Conservation (phyloP, 306 rosid species). For the Trichosanthes cucumerina region DNA sequence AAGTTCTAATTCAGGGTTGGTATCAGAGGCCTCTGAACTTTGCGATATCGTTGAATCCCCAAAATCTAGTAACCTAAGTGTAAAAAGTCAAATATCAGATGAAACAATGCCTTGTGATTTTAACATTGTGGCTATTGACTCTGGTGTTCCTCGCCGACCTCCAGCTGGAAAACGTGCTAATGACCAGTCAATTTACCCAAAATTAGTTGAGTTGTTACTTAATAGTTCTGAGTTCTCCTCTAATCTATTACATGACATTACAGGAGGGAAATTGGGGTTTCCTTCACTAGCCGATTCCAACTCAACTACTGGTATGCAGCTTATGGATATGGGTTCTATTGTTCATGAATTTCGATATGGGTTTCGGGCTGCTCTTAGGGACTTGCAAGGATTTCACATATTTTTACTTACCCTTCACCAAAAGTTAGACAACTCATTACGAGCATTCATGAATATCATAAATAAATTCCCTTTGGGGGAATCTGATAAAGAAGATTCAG, state of each 20-base stretch:
- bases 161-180: slow-evolving; percentile 92
- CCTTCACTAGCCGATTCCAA: slow-evolving; percentile 32
- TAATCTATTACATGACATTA: slow-evolving; percentile 58
- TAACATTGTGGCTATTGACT: slow-evolving; percentile 67
- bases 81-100: slow-evolving; percentile 32
- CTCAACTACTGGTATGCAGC: slow-evolving; percentile 24
- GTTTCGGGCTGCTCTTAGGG: slow-evolving; percentile 81
- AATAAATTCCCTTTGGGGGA: slow-evolving; percentile 58
- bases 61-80: slow-evolving; percentile 33
- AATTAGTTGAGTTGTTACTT: slow-evolving; percentile 74
- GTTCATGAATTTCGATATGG: slow-evolving; percentile 65
- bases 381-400: slow-evolving; percentile 83
- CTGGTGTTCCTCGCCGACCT: slow-evolving; percentile 86
- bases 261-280: slow-evolving; percentile 73
- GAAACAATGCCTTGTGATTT: slow-evolving; percentile 30
- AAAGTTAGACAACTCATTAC: slow-evolving; percentile 64
- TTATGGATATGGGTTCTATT: slow-evolving; percentile 28
- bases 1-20: slow-evolving; percentile 31
- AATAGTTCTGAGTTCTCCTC: slow-evolving; percentile 74
- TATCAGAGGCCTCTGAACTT: slow-evolving; percentile 55
- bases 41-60: slow-evolving; percentile 36
- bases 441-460: slow-evolving; percentile 58
- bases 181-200: slow-evolving; percentile 85
- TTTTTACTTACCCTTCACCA: slow-evolving; percentile 84
- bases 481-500: slow-evolving; percentile 63